Evolutionary conservation across 2,329 filamentous ascomycete species (phyloP), one percentile per base, ranked within the genome.

Genomic region (Aspergillus intermedius): DNA sequence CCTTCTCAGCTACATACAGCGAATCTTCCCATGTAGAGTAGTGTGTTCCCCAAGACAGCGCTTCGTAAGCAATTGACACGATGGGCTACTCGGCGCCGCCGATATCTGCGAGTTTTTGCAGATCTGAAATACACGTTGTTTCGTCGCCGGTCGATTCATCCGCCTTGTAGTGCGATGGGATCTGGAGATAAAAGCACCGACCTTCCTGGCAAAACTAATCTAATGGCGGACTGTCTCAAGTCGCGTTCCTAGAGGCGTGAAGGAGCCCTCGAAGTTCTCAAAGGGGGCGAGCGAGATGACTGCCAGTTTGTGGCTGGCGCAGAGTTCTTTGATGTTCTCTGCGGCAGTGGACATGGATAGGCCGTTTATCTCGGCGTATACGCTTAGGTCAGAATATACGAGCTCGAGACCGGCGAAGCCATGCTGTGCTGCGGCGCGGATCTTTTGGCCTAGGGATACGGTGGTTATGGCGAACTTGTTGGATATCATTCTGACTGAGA

Each of bases 21-120:
- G 57, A 55, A 4, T 58, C 54, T 44, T 67, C 54, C 64, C 63
- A 66, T 17, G 54, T 53, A 7, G 51, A 40, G 32, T 57, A 53
- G 37, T 61, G 53, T 22, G 42, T 57, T 9, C 55, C 57, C 61
- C 63, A 66, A 1, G 43, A 23, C 1, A 54, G 58, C 8, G 53
- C 53, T 44, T 66, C 62, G 44, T 64, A 65, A 3, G 63, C 61
- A 37, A 65, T 51, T 7, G 17, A 28, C 9, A 28, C 34, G 37
- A 49, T 8, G 9, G 47, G 46, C 6, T 39, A 13, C 17, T n/a
- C n/a, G n/a, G 35, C 35, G 9, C n/a, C 10, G 25, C 25, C 35
- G 3, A 39, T 15, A 17, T 39, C 35, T 3, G 35, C 35, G 6
- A 39, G 17, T 39, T 39, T n/a, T 13, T 39, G 35, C 17, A 39